Conservation (phyloP, 1,284 basidiomycete species). For the Ganoderma multipileum region DNA sequence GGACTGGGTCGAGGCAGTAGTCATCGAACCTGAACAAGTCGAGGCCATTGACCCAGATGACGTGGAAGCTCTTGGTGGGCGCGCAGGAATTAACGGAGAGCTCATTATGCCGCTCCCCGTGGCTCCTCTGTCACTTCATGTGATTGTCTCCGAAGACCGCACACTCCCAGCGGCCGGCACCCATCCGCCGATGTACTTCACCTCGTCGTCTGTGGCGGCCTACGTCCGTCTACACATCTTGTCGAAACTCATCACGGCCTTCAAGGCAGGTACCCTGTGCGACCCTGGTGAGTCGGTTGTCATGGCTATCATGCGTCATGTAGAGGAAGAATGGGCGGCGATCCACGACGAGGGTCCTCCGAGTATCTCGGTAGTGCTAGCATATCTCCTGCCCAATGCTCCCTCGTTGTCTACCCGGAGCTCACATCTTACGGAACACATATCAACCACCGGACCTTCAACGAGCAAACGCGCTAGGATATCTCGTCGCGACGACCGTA, state of each 20-base stretch:
- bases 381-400: conserved; percentile 60
- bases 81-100: conserved; percentile 49
- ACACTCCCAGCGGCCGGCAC: conserved; percentile 61
- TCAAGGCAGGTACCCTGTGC: conserved; percentile 62
- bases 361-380: conserved; percentile 69
- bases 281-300: conserved; percentile 77
- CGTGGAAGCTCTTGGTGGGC: conserved; percentile 73
- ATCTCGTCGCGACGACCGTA: conserved; percentile 50
- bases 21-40: conserved; percentile 29
- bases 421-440: neutral
- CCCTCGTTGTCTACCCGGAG: neutral
- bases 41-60: conserved; percentile 62
- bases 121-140: conserved; percentile 70
- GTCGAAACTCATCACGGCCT: conserved; percentile 62
- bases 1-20: conserved; percentile 36
- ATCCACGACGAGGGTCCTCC: conserved; percentile 78
- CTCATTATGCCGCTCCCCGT: conserved; percentile 69
- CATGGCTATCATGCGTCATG: conserved; percentile 75
- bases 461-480: conserved; percentile 28
- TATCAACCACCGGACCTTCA: neutral
- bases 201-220: conserved; percentile 74
- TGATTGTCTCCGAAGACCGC: conserved; percentile 58
- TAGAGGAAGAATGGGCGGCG: conserved; percentile 74
- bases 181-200: conserved; percentile 79
- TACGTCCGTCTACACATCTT: conserved; percentile 89